phyloP scores from a whole-genome alignment of 305 asterid genomes.

The Ilex paraguariensis region DNA sequence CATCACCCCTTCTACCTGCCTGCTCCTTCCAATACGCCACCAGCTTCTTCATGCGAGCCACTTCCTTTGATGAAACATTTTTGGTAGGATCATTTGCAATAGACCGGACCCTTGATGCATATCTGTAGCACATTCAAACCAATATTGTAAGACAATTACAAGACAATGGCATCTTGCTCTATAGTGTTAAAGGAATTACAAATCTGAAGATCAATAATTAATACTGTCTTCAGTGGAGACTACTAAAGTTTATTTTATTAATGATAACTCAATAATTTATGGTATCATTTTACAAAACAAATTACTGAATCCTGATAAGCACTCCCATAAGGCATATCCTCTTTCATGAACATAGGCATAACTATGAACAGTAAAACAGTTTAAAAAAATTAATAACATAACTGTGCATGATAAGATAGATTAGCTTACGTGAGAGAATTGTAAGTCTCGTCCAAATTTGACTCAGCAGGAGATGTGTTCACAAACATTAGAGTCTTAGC shows the following conservation, averaged over 20 bases:
- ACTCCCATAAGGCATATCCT: too few relatives aligned
- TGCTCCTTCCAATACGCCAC: conserved; percentile 88
- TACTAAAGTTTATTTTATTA: too few relatives aligned
- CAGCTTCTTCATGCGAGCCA: conserved; percentile 76
- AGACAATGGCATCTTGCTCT: too few relatives aligned
- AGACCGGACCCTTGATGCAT: conserved; percentile 91
- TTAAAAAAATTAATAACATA: too few relatives aligned
- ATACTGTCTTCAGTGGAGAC: too few relatives aligned
- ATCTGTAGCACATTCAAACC: conserved; percentile 35
- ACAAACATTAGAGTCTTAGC: conserved; percentile 96
- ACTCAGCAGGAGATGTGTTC: conserved; percentile 87
- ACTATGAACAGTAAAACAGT: too few relatives aligned
- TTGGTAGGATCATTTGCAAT: conserved; percentile 85
- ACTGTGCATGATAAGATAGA: neutral
- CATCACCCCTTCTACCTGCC: conserved; percentile 79
- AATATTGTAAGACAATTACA: neutral
- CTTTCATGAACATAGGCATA: too few relatives aligned
- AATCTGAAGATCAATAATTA: too few relatives aligned
- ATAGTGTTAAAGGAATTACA: too few relatives aligned
- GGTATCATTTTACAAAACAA: too few relatives aligned
- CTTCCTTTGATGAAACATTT: conserved; percentile 86
- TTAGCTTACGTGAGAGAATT: conserved; percentile 73
- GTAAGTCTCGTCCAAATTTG: conserved; percentile 89
- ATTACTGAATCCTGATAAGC: too few relatives aligned
- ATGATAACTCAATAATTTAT: too few relatives aligned